These are phyloP conservation scores for Globisporangium camurandrum DNA, from an alignment of 352 stramenopile genomes.

Conservation along the genomic window DNA sequence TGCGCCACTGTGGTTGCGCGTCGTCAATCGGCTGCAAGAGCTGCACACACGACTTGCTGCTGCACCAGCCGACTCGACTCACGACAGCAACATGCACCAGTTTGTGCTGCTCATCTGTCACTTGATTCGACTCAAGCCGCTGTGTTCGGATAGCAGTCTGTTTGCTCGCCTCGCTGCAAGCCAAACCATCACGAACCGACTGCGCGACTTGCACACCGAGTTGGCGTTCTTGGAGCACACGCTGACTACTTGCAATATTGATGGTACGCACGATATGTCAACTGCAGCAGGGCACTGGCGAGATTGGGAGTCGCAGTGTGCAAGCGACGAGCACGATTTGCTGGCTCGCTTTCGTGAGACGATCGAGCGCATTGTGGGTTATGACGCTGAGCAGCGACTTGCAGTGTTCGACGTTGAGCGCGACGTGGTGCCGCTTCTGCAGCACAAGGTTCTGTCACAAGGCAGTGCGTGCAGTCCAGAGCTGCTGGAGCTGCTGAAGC, in stretches of 20 bases:
- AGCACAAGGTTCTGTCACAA: not conserved
- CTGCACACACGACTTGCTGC: not conserved
- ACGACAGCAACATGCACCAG: not conserved
- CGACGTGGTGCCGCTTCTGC: not conserved
- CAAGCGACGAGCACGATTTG: not conserved
- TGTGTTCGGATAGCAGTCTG: not conserved
- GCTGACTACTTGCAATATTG: not conserved
- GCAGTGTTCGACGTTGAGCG: not conserved
- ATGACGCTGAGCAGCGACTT: not conserved
- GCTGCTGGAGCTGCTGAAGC: not conserved
- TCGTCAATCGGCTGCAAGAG: not conserved
- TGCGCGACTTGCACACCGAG: constrained; percentile 5
- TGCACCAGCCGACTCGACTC: not conserved
- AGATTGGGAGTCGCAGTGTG: not conserved
- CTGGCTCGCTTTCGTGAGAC: not conserved
- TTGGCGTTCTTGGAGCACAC: not conserved
- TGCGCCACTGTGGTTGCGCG: not conserved
- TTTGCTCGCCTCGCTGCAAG: constrained; percentile 1
- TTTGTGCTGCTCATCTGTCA: constrained; percentile 1
- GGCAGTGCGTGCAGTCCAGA: constrained; percentile 1
- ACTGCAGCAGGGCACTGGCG: no score
- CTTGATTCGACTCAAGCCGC: not conserved
- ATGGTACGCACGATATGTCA: no score
- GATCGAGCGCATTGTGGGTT: not conserved
- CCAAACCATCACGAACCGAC: not conserved